Evolutionary conservation across 306 rosid species (phyloP).

Genomic region (Senna tora): DNA sequence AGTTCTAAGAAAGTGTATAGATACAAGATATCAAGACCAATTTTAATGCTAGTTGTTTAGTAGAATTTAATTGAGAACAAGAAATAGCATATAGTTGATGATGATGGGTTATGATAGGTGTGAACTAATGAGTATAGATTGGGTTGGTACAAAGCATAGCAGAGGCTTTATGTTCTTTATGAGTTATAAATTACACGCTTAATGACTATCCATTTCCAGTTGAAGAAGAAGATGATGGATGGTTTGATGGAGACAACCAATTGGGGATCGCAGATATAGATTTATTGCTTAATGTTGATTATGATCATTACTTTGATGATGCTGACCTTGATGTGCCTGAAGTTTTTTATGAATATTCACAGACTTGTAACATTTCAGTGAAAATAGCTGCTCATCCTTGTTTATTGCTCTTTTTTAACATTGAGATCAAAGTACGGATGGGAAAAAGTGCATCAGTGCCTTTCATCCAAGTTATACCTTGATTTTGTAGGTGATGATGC

Average conservation of each 20-base stretch:
- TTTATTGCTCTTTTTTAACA: neutral
- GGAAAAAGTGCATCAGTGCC: neutral
- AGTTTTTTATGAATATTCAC: neutral
- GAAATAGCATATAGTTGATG: too few relatives aligned
- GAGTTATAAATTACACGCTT: too few relatives aligned
- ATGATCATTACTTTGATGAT: constrained; percentile 30
- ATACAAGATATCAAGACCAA: too few relatives aligned
- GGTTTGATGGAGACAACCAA: constrained; percentile 44
- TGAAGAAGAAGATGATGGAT: constrained; percentile 31
- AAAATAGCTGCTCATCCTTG: neutral
- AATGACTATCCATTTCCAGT: constrained; percentile 45
- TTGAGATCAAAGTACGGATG: constrained; percentile 18
- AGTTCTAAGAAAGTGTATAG: too few relatives aligned
- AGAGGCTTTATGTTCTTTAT: too few relatives aligned
- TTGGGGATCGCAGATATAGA: constrained; percentile 46
- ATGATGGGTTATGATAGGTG: too few relatives aligned
- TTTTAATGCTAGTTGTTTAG: too few relatives aligned
- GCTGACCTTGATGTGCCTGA: neutral
- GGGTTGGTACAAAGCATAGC: too few relatives aligned
- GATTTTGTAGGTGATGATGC: constrained; percentile 23
- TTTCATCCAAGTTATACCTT: constrained; percentile 9
- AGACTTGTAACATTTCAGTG: constrained; percentile 20
- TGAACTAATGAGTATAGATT: too few relatives aligned
- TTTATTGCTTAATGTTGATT: constrained; percentile 45
- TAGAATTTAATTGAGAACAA: too few relatives aligned